Base-by-base conservation (phyloP, 2,329 filamentous ascomycete genomes). In the Phymatotrichopsis omnivora region DNA sequence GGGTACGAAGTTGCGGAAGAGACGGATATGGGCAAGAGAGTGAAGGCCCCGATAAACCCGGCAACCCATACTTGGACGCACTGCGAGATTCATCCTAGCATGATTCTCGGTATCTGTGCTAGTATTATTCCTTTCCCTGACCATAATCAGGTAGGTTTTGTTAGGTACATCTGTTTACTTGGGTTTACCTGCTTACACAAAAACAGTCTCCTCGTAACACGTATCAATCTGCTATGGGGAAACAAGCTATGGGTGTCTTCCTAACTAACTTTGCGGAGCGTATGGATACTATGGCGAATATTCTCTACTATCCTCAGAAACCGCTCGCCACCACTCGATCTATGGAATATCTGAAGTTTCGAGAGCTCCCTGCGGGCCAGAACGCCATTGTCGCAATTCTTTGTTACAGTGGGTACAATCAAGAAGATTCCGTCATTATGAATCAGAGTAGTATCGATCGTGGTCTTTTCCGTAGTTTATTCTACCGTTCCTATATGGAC, bases 391-490 rank as follows among this genome's bases (percentile, higher is more conserved):
- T 98, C 10, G 93, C 91, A 30, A 98, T 98, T 66, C 80, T 86
- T 49, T 93, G 84, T 64, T 98, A 98, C 67, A 94, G 87, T 43
- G 91, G 91, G 49, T 98, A 98, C 71, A 98, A 98, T 66, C 93
- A 98, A 64, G 91, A 98, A 85, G 91, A 98, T 78, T 98, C 91
- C 56, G 89, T 98, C 57, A 94, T 98, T 60, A 96, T 98, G 91
- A 98, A 98, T 65, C 91, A 98, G 69, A 95, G 86, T 68, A 94
- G 86, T 65, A 96, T 98, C 60, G 91, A 98, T 65, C 83, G 91
- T 61, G 91, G 91, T 53, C 73, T 98, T 4, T 98, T 98, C 80
- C 78, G 93, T 60, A 95, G 86, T 74, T 68, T 98, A 43, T 98
- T 96, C 71, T 98, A 94, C 75, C 80, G 93, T 57, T 86, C 89